phyloP scores from a whole-genome alignment of 2,329 filamentous ascomycete species.

The Curvularia spicifera region DNA sequence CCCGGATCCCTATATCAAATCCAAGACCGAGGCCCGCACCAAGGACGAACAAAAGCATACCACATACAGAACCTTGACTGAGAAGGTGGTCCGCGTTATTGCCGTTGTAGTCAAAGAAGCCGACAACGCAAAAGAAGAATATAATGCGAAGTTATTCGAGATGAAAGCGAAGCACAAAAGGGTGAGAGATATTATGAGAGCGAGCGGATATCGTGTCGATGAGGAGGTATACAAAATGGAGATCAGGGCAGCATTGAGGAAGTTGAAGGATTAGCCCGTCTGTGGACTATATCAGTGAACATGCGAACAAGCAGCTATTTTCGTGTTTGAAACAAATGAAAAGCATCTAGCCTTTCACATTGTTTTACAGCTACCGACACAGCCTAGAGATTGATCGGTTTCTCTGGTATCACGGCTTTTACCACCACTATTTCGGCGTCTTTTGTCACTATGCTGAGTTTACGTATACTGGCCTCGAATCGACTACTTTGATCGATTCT shows the following conservation, averaged over 20 bases:
- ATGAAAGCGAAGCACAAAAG: constrained; percentile 17
- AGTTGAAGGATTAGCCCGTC: background rate
- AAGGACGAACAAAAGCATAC: background rate
- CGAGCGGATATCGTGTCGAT: background rate
- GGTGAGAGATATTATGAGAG: constrained; percentile 8
- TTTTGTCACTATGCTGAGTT: background rate
- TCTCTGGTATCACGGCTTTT: background rate
- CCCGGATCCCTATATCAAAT: background rate
- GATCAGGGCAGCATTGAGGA: constrained; percentile 12
- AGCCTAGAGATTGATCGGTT: background rate
- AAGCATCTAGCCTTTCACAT: background rate
- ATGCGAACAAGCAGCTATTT: background rate
- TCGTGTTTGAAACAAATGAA: background rate
- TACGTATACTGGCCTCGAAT: background rate
- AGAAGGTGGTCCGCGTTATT: constrained; percentile 10
- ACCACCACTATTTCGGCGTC: background rate
- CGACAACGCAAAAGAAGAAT: background rate
- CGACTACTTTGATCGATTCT: background rate
- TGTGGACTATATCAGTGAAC: background rate
- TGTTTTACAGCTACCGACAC: background rate
- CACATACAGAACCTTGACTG: background rate
- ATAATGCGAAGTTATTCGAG: background rate
- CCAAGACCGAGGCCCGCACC: background rate
- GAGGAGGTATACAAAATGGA: constrained; percentile 15
- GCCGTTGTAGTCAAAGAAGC: background rate